A percentile compares a stretch with the other conserved stretches of the same genome.
Conservation (phyloP, 164 flowering plant species). For the Nymphaea colorata region DNA sequence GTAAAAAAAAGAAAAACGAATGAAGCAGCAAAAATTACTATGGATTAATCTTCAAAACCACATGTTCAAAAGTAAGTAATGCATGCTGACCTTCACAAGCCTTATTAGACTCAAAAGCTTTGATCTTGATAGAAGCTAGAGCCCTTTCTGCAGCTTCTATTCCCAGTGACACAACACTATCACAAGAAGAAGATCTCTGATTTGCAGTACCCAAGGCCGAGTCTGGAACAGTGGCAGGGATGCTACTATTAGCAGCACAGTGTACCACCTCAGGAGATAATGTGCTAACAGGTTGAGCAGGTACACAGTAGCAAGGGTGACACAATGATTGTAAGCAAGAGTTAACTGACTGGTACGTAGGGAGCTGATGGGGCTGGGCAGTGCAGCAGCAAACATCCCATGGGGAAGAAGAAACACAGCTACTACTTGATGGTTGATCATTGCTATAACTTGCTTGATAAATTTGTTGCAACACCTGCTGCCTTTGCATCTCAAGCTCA, state of each 20-base stretch:
- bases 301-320: constrained; percentile 27
- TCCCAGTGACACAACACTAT: constrained; percentile 28
- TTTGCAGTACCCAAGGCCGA: background rate
- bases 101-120: constrained; percentile 13
- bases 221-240: constrained; percentile 5
- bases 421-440: constrained; percentile 20
- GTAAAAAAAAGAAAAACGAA: no score
- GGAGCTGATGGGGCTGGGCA: constrained; percentile 21
- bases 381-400: constrained; percentile 14
- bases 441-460: constrained; percentile 37
- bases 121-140: constrained; percentile 26
- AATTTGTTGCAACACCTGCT: constrained; percentile 41
- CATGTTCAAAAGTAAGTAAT: no score
- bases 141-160: constrained; percentile 56
- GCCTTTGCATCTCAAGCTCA: constrained; percentile 69
- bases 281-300: constrained; percentile 21
- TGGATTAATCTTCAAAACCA: no score
- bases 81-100: constrained; percentile 19
- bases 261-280: constrained; percentile 19
- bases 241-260: constrained; percentile 11
- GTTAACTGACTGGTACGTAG: constrained; percentile 16
- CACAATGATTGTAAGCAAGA: constrained; percentile 18
- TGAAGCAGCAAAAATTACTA: no score
- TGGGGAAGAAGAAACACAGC: constrained; percentile 13
- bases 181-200: constrained; percentile 10